Base-by-base conservation (phyloP, 352 stramenopile genomes). In the Phytophthora pinifolia region DNA sequence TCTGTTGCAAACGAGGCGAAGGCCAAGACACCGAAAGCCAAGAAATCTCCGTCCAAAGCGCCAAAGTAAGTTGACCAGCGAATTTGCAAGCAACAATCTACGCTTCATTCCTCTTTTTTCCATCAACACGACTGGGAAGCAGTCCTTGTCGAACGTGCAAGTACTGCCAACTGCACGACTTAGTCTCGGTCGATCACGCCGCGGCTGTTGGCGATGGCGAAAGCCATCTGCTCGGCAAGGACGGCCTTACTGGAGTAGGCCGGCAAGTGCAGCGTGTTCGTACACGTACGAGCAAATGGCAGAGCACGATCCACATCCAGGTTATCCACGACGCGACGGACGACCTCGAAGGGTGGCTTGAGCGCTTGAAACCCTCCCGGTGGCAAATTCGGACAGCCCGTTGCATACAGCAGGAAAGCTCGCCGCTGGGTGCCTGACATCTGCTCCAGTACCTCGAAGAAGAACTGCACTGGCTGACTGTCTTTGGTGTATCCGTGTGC, bases 101-200 rank as follows among this genome's bases (percentile, higher is more conserved):
- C 8, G 25, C 36, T 52, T n/a, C 35, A 30, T 54, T 50, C 20
- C 38, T 54, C 48, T 22, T 43, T 32, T 27, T 37, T 17, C 22
- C 14, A 43, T 31, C 27, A 61, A 46, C 46, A 57, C 58, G 52
- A 51, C 46, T 36, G 46, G 9, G 15, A 39, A 41, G 43, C 22
- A 53, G 34, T 34, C 27, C 14, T 48, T 37, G 25, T 46, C 25
- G 22, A 43, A 44, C 25, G 41, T 22, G 37, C 33, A 33, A 7
- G 25, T 29, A 29, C 25, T 29, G 4, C 8, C 18, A 3, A 31
- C 14, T 8, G 31, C 8, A 18, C 9, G 10, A 22, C 12, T 51
- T 87, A 89, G 55, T 94, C 85, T n/a, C 85, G 85, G 52, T 94
- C 85, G 57, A 94, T 94, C 6, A 92, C 79, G 9, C 85, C 85